Conservation (phyloP, 2,329 filamentous ascomycete genomes). For the Nothopassalora personata region DNA sequence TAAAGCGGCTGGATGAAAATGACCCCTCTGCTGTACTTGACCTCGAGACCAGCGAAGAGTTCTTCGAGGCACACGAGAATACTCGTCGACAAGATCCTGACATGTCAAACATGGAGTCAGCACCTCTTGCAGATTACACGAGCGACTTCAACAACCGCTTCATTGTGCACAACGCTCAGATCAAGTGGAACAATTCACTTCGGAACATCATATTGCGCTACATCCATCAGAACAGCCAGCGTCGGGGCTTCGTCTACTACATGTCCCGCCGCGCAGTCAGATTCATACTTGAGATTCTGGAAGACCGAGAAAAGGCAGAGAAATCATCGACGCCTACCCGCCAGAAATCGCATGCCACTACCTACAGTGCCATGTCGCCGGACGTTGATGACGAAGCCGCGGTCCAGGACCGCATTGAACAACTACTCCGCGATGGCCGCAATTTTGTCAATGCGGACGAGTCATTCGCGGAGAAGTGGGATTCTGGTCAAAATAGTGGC, state of each 20-base stretch:
- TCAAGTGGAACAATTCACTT: slow-evolving; percentile 97
- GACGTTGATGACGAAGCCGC: slow-evolving; percentile 58
- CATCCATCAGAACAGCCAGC: slow-evolving; percentile 93
- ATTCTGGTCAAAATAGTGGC: slow-evolving; percentile 11
- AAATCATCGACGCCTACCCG: slow-evolving; percentile 21
- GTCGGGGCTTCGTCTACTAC: slow-evolving; percentile 95
- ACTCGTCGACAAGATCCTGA: slow-evolving; percentile 41
- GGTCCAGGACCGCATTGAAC: slow-evolving; percentile 78
- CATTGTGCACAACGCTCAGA: slow-evolving; percentile 92
- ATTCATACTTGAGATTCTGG: slow-evolving; percentile 95
- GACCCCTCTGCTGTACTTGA: slow-evolving; percentile 45
- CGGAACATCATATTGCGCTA: slow-evolving; percentile 96
- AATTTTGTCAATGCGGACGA: slow-evolving; percentile 74
- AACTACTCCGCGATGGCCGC: slow-evolving; percentile 76
- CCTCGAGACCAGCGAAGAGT: slow-evolving; percentile 41
- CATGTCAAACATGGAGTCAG: slow-evolving; percentile 55
- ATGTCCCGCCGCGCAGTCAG: slow-evolving; percentile 93
- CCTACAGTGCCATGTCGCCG: slow-evolving; percentile 30
- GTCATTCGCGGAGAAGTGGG: slow-evolving; percentile 42
- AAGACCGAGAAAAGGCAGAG: slow-evolving; percentile 79
- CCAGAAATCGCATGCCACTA: slow-evolving; percentile 24
- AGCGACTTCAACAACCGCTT: slow-evolving; percentile 98
- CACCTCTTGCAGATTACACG: slow-evolving; percentile 71
- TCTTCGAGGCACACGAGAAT: slow-evolving; percentile 49
- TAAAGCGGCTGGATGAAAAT: slow-evolving; percentile 54